These are phyloP conservation scores for Aspergillus ruber DNA, from an alignment of 2,329 filamentous ascomycete genomes.

Conservation along the genomic window DNA sequence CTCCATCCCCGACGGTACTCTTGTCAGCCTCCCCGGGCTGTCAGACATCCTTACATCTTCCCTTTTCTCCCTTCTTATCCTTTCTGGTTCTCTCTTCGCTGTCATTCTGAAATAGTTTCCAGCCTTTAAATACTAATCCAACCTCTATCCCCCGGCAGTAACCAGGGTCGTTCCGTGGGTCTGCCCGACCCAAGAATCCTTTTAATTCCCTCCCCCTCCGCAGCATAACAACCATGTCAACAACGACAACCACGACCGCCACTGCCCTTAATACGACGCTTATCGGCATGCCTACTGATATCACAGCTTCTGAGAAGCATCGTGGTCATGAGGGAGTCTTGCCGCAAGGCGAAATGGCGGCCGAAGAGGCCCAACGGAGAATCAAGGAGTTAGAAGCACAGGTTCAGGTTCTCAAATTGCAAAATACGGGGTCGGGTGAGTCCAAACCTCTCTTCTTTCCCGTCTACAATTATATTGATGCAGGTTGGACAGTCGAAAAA, in stretches of 20 bases:
- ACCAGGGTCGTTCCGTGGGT: slow-evolving; percentile 5
- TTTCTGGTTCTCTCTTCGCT: neutral
- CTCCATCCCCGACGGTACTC: too few relatives aligned
- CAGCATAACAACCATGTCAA: slow-evolving; percentile 16
- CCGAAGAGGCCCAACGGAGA: slow-evolving; percentile 31
- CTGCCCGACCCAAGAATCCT: slow-evolving; percentile 4
- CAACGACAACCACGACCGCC: slow-evolving; percentile 17
- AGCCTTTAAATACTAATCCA: neutral
- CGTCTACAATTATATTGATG: neutral
- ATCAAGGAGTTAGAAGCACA: slow-evolving; percentile 51
- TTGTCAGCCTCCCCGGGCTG: neutral
- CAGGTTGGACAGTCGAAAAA: slow-evolving; percentile 42
- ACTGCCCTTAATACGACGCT: slow-evolving; percentile 23
- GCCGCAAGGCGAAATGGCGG: slow-evolving; percentile 13
- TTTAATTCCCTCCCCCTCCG: slow-evolving; percentile 11
- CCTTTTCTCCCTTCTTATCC: slow-evolving; percentile 7
- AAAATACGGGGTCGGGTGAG: slow-evolving; percentile 49
- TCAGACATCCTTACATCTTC: slow-evolving; percentile 7
- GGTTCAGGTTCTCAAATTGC: slow-evolving; percentile 46
- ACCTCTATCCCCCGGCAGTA: neutral
- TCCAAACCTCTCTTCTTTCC: neutral
- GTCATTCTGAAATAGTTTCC: neutral
- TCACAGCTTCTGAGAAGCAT: slow-evolving; percentile 22
- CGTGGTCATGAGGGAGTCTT: slow-evolving; percentile 31
- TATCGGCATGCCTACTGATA: slow-evolving; percentile 16